Conservation (phyloP, 208 protist genomes). For the Crithidia thermophila region DNA sequence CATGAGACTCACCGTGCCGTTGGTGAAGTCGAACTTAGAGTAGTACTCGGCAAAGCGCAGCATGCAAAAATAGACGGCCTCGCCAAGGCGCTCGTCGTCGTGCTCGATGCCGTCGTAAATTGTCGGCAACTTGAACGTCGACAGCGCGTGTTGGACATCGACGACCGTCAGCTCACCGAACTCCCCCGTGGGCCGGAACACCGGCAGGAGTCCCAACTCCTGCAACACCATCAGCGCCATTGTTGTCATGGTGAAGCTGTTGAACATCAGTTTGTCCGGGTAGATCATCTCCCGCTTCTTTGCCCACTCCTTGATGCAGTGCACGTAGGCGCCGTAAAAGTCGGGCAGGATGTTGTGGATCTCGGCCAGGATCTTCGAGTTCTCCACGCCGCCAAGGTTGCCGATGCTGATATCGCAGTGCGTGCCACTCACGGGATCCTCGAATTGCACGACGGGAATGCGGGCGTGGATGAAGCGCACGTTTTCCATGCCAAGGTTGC, state of each 20-base stretch:
- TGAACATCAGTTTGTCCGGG: slow-evolving; percentile 84
- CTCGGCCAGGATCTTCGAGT: slow-evolving; percentile 78
- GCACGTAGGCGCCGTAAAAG: slow-evolving; percentile 88
- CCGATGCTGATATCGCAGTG: slow-evolving; percentile 91
- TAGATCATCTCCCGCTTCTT: slow-evolving; percentile 85
- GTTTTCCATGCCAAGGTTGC: slow-evolving; percentile 77
- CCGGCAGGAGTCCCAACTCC: slow-evolving; percentile 83
- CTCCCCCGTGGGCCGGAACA: slow-evolving; percentile 71
- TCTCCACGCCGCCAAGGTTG: slow-evolving; percentile 86
- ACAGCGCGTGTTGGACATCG: slow-evolving; percentile 53
- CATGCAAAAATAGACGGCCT: slow-evolving; percentile 86
- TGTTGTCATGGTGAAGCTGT: slow-evolving; percentile 90
- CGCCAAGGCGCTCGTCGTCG: slow-evolving; percentile 85
- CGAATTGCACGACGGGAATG: slow-evolving; percentile 89
- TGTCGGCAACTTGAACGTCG: slow-evolving; percentile 59
- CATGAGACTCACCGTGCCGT: slow-evolving; percentile 86
- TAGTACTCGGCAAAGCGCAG: slow-evolving; percentile 90
- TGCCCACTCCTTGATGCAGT: slow-evolving; percentile 87
- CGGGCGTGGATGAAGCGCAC: slow-evolving; percentile 76
- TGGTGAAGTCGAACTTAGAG: slow-evolving; percentile 76
- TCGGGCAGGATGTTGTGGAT: slow-evolving; percentile 78
- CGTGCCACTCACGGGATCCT: slow-evolving; percentile 67
- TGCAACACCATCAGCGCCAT: slow-evolving; percentile 93
- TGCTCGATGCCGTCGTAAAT: slow-evolving; percentile 75
- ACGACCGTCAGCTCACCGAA: slow-evolving; percentile 76